These are phyloP conservation scores for Ettlia oleoabundans DNA, from an alignment of 139 green algal genomes.

Conservation along the genomic window DNA sequence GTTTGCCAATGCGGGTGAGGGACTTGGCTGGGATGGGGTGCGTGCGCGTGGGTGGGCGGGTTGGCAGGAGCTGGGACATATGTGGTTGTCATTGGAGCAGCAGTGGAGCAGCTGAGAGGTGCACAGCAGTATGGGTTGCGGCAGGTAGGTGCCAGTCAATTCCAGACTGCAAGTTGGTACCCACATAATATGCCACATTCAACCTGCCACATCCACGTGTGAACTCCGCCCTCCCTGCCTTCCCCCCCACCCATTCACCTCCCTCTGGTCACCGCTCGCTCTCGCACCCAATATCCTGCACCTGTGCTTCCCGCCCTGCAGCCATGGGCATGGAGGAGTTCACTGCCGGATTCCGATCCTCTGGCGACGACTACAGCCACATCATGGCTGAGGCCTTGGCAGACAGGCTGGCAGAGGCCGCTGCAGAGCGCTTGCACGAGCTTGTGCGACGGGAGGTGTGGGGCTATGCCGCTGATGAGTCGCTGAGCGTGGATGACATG, in stretches of 20 bases:
- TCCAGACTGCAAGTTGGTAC: too few species aligned
- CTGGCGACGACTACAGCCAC: conserved; percentile 89
- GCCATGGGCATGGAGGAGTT: conserved; percentile 93
- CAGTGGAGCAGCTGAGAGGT: too few species aligned
- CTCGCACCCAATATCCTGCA: neutral
- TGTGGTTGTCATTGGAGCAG: too few species aligned
- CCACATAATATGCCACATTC: too few species aligned
- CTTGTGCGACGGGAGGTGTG: conserved; percentile 89
- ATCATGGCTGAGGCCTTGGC: conserved; percentile 99
- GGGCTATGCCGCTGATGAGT: conserved; percentile 94
- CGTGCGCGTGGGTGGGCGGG: too few species aligned
- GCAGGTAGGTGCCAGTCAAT: too few species aligned
- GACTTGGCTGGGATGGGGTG: too few species aligned
- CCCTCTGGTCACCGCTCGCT: neutral
- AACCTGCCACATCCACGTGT: too few species aligned
- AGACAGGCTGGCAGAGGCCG: conserved; percentile 96
- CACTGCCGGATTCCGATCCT: conserved; percentile 75
- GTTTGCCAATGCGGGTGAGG: conserved; percentile 82
- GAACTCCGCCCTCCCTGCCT: too few species aligned
- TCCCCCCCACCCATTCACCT: too few species aligned
- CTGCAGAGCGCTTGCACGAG: conserved; percentile 96
- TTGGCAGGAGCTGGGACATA: too few species aligned
- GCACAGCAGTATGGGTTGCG: too few species aligned
- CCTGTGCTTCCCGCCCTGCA: conserved; percentile 43
- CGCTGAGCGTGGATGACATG: conserved; percentile 89